A percentile compares a stretch with the other conserved stretches of the same genome.
phyloP scores from a whole-genome alignment of 2,329 filamentous ascomycete genomes.

The Colletotrichum salicis region DNA sequence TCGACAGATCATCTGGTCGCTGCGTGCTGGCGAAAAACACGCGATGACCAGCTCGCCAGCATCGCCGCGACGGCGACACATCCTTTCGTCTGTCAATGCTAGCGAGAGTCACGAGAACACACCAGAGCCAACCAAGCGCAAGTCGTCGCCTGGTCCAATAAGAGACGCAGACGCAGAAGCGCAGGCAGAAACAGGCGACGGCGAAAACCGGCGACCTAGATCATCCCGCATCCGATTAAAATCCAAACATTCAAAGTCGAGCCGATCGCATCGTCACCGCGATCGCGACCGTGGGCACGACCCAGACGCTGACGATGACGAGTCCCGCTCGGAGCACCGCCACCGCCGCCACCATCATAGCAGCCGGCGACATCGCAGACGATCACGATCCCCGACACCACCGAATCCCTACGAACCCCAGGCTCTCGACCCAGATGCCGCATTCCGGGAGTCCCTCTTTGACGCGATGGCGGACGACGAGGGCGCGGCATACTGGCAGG shows the following conservation, averaged over 20 bases:
- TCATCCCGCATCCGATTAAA: conserved; percentile 56
- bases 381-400: conserved; percentile 56
- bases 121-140: conserved; percentile 18
- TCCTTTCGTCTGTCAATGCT: conserved; percentile 61
- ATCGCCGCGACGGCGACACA: conserved; percentile 57
- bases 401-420: conserved; percentile 58
- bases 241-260: conserved; percentile 45
- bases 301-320: conserved; percentile 36
- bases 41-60: conserved; percentile 46
- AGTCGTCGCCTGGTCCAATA: conserved; percentile 15
- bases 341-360: conserved; percentile 43
- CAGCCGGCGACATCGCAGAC: conserved; percentile 42
- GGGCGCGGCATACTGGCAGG: conserved; percentile 93
- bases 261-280: conserved; percentile 36
- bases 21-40: conserved; percentile 38
- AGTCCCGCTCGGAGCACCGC: conserved; percentile 37
- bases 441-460: conserved; percentile 94
- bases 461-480: conserved; percentile 98
- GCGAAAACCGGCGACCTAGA: conserved; percentile 30
- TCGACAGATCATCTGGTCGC: not conserved
- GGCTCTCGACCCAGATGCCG: conserved; percentile 73
- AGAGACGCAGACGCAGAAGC: conserved; percentile 8
- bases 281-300: conserved; percentile 38
- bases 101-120: conserved; percentile 34
- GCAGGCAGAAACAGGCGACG: not conserved